Evolutionary conservation across 2,329 filamentous ascomycete genomes (phyloP).

Genomic region (Didymella lethalis): DNA sequence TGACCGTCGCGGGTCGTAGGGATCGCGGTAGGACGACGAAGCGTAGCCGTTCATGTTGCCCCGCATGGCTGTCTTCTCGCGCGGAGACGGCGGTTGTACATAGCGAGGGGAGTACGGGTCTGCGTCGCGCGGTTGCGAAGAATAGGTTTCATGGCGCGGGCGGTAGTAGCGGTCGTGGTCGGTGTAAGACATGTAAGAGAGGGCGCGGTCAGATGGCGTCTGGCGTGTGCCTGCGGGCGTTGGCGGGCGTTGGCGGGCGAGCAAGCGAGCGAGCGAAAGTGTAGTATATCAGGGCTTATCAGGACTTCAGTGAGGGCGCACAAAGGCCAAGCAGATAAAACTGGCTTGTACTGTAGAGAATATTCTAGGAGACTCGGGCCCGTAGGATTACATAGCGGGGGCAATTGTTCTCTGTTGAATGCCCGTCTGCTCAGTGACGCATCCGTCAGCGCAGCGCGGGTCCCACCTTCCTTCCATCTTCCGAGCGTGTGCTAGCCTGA

Average conservation of each 20-base stretch:
- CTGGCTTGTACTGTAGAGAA: slow-evolving; percentile 9
- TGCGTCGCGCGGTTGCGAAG: slow-evolving; percentile 33
- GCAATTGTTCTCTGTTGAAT: slow-evolving; percentile 17
- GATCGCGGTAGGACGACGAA: slow-evolving; percentile 21
- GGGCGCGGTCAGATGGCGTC: slow-evolving; percentile 16
- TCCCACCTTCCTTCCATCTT: slow-evolving; percentile 7
- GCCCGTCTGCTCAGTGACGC: slow-evolving; percentile 21
- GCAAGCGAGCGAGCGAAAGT: not conserved
- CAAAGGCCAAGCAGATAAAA: not conserved
- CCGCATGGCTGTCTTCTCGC: slow-evolving; percentile 18
- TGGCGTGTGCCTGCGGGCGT: slow-evolving; percentile 13
- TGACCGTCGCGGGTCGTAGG: slow-evolving; percentile 26
- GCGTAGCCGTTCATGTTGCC: slow-evolving; percentile 29
- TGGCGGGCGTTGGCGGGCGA: slow-evolving; percentile 1
- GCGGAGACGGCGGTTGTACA: slow-evolving; percentile 8
- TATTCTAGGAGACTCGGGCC: slow-evolving; percentile 6
- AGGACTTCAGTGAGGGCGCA: not conserved
- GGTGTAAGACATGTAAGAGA: slow-evolving; percentile 34
- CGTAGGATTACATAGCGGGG: slow-evolving; percentile 19
- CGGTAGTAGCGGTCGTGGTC: slow-evolving; percentile 38
- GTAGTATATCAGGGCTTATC: not conserved
- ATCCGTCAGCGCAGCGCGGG: slow-evolving; percentile 3
- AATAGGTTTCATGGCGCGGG: slow-evolving; percentile 10
- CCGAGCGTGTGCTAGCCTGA: slow-evolving; percentile 3
- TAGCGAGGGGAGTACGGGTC: slow-evolving; percentile 19